A percentile compares a stretch with the other conserved stretches of the same genome.
phyloP scores from a whole-genome alignment of 371 early-diverging fungal genomes.

The Cokeromyces recurvatus region DNA sequence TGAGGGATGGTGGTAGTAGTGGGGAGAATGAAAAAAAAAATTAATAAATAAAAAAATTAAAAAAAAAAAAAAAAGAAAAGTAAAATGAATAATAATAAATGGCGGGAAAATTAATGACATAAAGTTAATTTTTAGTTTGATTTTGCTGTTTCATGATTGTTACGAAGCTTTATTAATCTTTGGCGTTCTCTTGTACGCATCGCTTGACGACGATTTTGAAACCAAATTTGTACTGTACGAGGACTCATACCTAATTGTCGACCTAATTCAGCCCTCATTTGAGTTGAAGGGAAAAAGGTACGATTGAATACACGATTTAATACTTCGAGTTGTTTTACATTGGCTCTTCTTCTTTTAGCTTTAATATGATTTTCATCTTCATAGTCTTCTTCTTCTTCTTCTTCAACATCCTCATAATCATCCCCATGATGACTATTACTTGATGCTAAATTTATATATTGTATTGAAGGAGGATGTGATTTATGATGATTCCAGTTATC shows the following conservation, averaged over 20 bases:
- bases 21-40: no score
- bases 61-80: no score
- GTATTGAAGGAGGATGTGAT: slow-evolving; percentile 10
- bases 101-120: no score
- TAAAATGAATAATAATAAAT: no score
- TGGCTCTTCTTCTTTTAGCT: slow-evolving; percentile 49
- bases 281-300: slow-evolving; percentile 63
- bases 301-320: slow-evolving; percentile 54
- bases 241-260: slow-evolving; percentile 83
- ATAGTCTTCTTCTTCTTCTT: slow-evolving; percentile 14
- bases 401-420: slow-evolving; percentile 1
- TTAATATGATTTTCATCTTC: slow-evolving; percentile 28
- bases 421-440: not conserved
- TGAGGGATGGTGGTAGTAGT: no score
- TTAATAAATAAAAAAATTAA: no score
- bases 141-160: no score
- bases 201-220: slow-evolving; percentile 88
- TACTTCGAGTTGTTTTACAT: slow-evolving; percentile 51
- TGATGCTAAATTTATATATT: slow-evolving; percentile 1
- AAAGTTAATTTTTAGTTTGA: no score
- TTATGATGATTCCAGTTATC: no score
- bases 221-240: slow-evolving; percentile 92
- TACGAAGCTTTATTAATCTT: slow-evolving; percentile 22
- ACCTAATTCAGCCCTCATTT: slow-evolving; percentile 81
- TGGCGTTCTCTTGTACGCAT: slow-evolving; percentile 54